Evolutionary conservation across 2,329 filamentous ascomycete genomes (phyloP).

Genomic region (Aspergillus glaucus): DNA sequence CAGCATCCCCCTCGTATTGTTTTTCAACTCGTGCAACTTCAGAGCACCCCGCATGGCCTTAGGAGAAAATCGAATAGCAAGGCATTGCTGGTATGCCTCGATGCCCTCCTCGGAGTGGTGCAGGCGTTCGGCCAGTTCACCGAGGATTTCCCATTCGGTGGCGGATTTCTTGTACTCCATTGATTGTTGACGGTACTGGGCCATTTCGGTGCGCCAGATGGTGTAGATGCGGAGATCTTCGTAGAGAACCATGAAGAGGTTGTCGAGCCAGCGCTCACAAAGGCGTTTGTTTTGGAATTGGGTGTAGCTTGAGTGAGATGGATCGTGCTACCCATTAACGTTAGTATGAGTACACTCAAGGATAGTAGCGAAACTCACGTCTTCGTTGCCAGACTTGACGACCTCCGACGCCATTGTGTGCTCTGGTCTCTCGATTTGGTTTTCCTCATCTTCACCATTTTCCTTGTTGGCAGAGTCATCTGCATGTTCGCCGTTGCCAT

Average conservation of each 20-base stretch:
- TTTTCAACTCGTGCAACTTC: slow-evolving; percentile 67
- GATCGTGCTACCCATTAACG: slow-evolving; percentile 46
- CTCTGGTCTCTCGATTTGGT: slow-evolving; percentile 67
- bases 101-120: slow-evolving; percentile 88
- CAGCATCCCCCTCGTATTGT: slow-evolving; percentile 73
- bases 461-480: slow-evolving; percentile 27
- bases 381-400: slow-evolving; percentile 68
- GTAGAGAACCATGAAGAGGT: slow-evolving; percentile 98
- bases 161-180: slow-evolving; percentile 95
- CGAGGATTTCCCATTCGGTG: slow-evolving; percentile 97
- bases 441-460: slow-evolving; percentile 18
- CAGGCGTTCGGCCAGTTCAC: slow-evolving; percentile 82
- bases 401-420: slow-evolving; percentile 72
- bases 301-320: slow-evolving; percentile 68
- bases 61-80: slow-evolving; percentile 83
- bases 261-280: slow-evolving; percentile 96
- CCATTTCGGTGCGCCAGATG: slow-evolving; percentile 98
- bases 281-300: slow-evolving; percentile 95
- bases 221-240: slow-evolving; percentile 97
- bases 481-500: slow-evolving; percentile 28
- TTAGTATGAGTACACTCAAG: slow-evolving; percentile 3
- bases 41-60: slow-evolving; percentile 85
- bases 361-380: slow-evolving; percentile 43
- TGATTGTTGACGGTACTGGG: slow-evolving; percentile 86
- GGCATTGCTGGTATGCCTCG: slow-evolving; percentile 85